phyloP scores from a whole-genome alignment of 164 flowering plant species.

The Berberis thunbergii region DNA sequence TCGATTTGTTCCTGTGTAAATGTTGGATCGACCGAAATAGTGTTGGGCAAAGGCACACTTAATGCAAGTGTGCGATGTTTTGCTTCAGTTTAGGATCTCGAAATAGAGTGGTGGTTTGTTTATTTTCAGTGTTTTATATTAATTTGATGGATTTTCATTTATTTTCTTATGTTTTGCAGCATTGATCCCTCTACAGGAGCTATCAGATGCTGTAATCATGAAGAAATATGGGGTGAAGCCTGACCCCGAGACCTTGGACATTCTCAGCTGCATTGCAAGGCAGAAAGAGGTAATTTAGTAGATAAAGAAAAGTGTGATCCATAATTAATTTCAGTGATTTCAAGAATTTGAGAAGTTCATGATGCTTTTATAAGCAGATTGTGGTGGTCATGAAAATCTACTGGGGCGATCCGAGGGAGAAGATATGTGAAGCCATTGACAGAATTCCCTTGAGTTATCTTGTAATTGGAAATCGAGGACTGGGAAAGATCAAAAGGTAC shows the following conservation, averaged over 20 bases:
- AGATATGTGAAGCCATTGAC: slow-evolving; percentile 74
- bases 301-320: too few relatives aligned
- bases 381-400: slow-evolving; percentile 65
- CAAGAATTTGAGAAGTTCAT: background rate
- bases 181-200: slow-evolving; percentile 55
- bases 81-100: too few relatives aligned
- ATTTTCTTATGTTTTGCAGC: too few relatives aligned
- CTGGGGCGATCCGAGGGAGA: slow-evolving; percentile 97
- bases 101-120: too few relatives aligned
- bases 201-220: slow-evolving; percentile 40
- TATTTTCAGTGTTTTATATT: too few relatives aligned
- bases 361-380: slow-evolving; percentile 30
- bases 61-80: too few relatives aligned
- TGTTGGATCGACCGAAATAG: too few relatives aligned
- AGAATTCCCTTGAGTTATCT: slow-evolving; percentile 62
- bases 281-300: slow-evolving; percentile 50
- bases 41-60: too few relatives aligned
- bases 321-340: background rate
- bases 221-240: slow-evolving; percentile 75
- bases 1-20: too few relatives aligned
- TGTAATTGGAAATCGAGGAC: slow-evolving; percentile 84
- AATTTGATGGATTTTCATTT: too few relatives aligned
- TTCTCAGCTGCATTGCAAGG: slow-evolving; percentile 30
- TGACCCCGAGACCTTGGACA: slow-evolving; percentile 69
- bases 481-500: slow-evolving; percentile 70